Base-by-base conservation (phyloP, 768 basidiomycete species). In the Panellus pusillus region DNA sequence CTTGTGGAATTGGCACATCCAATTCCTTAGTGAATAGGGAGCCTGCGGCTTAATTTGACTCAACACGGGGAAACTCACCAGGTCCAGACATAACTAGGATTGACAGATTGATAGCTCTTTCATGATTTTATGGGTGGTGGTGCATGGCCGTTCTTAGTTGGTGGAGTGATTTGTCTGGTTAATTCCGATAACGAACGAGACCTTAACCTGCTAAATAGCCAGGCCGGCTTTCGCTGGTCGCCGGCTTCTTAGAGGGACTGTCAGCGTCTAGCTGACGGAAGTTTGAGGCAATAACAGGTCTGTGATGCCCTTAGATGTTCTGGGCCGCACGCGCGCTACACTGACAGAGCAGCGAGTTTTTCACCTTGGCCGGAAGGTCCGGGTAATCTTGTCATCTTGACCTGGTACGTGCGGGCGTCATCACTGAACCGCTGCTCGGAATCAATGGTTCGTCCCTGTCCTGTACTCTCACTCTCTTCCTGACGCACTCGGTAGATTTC, bases 121-220 rank as follows among this genome's bases (percentile, higher is more conserved):
- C 82, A 79, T 82, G 83, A 85, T 83, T 84, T 81, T 80, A 82
- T 86, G 84, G 85, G 84, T 86, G 85, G 84, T 87, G 84, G 85
- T 87, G 84, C 84, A 87, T 87, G 85, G 86, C 85, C 83, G 80
- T 87, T 87, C 84, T 86, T 87, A 86, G 85, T 87, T 87, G 80
- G 83, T 75, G 87, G 86, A 90, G 87, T 89, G 89, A 90, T 89
- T 90, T 90, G 89, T 91, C 89, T 90, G 89, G 87, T 89, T 90
- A 89, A 91, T 89, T 89, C 86, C 82, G 87, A 90, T 89, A 89
- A 89, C 82, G 83, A 90, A 88, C 81, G 86, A 90, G 87, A 90
- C 88, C 85, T 87, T 87, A 84, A 85, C 85, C 84, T 88, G 86
- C 88, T 89, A 87, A 89, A 88, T 90, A 89, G 87, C 79, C 85